Conservation (phyloP, 2,329 filamentous ascomycete species). For the Juglanconis oblonga region DNA sequence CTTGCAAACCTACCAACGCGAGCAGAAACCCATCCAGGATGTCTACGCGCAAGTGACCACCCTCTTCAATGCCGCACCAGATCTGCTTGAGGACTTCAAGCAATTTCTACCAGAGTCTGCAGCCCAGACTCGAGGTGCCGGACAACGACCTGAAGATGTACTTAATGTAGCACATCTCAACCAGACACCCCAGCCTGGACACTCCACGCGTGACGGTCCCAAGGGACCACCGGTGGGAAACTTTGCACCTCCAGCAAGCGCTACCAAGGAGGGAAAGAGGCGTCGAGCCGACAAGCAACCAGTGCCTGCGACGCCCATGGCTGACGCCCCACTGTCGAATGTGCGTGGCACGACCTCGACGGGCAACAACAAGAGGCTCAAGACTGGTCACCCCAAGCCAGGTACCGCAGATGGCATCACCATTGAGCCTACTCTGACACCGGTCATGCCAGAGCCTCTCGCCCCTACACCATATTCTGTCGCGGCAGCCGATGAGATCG, state of each 20-base stretch:
- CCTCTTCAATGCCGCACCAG: conserved; percentile 87
- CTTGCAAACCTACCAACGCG: conserved; percentile 93
- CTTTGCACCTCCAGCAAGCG: conserved; percentile 79
- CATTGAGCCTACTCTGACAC: conserved; percentile 83
- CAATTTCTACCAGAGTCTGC: conserved; percentile 93
- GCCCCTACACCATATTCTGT: conserved; percentile 70
- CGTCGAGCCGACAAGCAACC: conserved; percentile 60
- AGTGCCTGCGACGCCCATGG: conserved; percentile 42
- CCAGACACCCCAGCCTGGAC: conserved; percentile 54
- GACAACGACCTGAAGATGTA: conserved; percentile 65
- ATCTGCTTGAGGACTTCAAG: conserved; percentile 96
- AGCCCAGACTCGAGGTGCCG: conserved; percentile 55
- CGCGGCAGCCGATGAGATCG: conserved; percentile 81
- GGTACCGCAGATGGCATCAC: conserved; percentile 55
- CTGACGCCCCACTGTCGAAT: conserved; percentile 31
- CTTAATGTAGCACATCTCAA: conserved; percentile 43
- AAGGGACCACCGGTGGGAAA: conserved; percentile 93
- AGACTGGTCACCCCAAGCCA: conserved; percentile 65
- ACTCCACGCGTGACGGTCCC: conserved; percentile 55
- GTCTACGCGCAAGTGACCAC: conserved; percentile 96
- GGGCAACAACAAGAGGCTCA: conserved; percentile 66
- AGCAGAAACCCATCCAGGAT: conserved; percentile 97
- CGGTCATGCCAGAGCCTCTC: conserved; percentile 82
- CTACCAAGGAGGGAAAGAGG: conserved; percentile 89
- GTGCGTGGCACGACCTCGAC: conserved; percentile 34